Evolutionary conservation across 2,329 filamentous ascomycete species (phyloP).

Genomic region (Fusarium sp.): DNA sequence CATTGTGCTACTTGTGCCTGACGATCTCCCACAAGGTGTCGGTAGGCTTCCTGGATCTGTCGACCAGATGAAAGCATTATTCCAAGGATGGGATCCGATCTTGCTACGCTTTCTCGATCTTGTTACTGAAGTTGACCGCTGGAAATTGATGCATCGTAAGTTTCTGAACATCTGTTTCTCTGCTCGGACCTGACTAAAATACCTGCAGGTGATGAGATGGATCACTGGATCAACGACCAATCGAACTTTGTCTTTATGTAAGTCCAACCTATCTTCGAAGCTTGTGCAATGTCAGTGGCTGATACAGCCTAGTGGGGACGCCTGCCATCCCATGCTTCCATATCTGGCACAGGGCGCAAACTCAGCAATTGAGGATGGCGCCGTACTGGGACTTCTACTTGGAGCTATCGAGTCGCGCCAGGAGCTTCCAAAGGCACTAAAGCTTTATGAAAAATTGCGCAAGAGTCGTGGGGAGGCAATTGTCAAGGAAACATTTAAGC

Average conservation of each 20-base stretch:
- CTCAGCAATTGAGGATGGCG: slow-evolving; percentile 75
- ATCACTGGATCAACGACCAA: slow-evolving; percentile 65
- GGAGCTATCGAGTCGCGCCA: slow-evolving; percentile 62
- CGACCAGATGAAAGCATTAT: slow-evolving; percentile 15
- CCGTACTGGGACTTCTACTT: slow-evolving; percentile 71
- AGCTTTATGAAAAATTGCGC: slow-evolving; percentile 61
- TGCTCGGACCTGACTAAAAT: no score
- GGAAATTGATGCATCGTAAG: slow-evolving; percentile 24
- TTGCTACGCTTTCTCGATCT: slow-evolving; percentile 14
- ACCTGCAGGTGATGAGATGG: no score
- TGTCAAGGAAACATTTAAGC: slow-evolving; percentile 71
- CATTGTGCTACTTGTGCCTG: slow-evolving; percentile 74
- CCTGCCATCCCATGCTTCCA: slow-evolving; percentile 74
- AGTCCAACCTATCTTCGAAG: no score
- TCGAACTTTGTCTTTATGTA: slow-evolving; percentile 64
- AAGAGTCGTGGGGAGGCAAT: slow-evolving; percentile 66
- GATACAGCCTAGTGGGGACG: slow-evolving; percentile 69
- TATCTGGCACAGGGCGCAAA: slow-evolving; percentile 76
- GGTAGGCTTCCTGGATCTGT: slow-evolving; percentile 34
- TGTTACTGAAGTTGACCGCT: slow-evolving; percentile 10
- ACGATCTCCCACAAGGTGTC: slow-evolving; percentile 68
- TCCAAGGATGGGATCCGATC: slow-evolving; percentile 19
- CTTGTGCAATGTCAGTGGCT: no score
- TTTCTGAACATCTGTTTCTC: no score
- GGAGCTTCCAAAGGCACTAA: slow-evolving; percentile 59